These are phyloP conservation scores for Carpinus fangiana DNA, from an alignment of 306 rosid genomes.

Conservation along the genomic window DNA sequence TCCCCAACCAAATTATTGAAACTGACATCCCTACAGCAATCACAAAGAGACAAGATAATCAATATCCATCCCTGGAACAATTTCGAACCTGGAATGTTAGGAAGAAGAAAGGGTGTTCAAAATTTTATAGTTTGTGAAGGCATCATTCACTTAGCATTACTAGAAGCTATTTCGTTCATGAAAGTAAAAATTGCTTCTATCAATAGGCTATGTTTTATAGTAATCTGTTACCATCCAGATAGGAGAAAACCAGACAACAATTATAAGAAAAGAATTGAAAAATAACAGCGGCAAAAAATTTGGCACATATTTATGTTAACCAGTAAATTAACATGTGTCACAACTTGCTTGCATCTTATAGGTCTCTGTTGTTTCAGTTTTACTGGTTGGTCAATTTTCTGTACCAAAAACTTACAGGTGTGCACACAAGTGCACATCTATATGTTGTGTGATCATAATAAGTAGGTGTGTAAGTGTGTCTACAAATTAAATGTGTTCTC, in stretches of 20 bases:
- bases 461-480: background rate
- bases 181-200: background rate
- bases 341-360: background rate
- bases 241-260: background rate
- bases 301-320: background rate
- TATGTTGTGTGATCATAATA: background rate
- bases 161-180: background rate
- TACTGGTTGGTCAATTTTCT: background rate
- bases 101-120: background rate
- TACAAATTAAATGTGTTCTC: background rate
- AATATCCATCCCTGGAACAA: slow-evolving; percentile 13
- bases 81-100: background rate
- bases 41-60: slow-evolving; percentile 9
- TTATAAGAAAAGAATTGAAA: background rate
- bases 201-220: background rate
- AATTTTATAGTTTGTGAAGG: background rate
- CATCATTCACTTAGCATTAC: background rate
- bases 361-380: background rate
- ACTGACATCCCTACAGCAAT: slow-evolving; percentile 71
- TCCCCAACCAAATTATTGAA: slow-evolving; percentile 78
- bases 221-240: background rate
- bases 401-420: background rate
- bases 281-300: background rate
- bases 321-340: background rate
- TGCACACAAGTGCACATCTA: background rate